Base-by-base conservation (phyloP, 768 basidiomycete species). In the Russula brevipes region DNA sequence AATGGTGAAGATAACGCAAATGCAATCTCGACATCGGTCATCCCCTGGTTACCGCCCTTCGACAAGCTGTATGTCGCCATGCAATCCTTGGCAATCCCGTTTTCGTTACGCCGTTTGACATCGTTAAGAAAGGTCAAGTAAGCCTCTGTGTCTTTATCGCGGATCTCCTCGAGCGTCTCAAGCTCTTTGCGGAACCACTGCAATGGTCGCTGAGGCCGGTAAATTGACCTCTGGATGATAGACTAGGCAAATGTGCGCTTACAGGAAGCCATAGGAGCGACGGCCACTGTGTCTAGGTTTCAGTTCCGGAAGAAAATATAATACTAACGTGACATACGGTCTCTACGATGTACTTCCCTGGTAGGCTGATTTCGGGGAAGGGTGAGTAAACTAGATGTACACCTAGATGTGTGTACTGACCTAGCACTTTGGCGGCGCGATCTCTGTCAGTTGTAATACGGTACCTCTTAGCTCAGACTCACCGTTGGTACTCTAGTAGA, bases 151-250 rank as follows among this genome's bases (percentile, higher is more conserved):
- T 64, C 62, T 4, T 38, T 49, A 7, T 36, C 47, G 12, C 46
- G 53, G 30, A 39, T 44, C 17, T 35, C 36, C 30, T 66, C 62
- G 9, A 54, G 44, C 19, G 14, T 7, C 10, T 33, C 24, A 3
- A 54, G 42, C 5, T 31, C 49, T 31, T 53, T 35, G 50, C 64
- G 64, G 51, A 65, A 65, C 64, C 64, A 65, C 39, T 65, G 64
- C 6, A 65, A 36, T 5, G 55, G 55, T n/a, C 51, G 54, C 52
- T 65, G 31, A 44, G 30, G 4, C 7, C 16, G 8, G 12, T 10
- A 14, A 14, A 35, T 16, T 24, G 24, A 33, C 5, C 33, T 33
- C 14, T 8, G 24, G n/a, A 35, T 33, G 17, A 16, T 45, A 38
- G 41, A 4, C 5, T 3, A 44, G 41, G 7, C 9, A 12, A 59